phyloP scores from a whole-genome alignment of 2,329 filamentous ascomycete species.

The Aspergillus sp. region DNA sequence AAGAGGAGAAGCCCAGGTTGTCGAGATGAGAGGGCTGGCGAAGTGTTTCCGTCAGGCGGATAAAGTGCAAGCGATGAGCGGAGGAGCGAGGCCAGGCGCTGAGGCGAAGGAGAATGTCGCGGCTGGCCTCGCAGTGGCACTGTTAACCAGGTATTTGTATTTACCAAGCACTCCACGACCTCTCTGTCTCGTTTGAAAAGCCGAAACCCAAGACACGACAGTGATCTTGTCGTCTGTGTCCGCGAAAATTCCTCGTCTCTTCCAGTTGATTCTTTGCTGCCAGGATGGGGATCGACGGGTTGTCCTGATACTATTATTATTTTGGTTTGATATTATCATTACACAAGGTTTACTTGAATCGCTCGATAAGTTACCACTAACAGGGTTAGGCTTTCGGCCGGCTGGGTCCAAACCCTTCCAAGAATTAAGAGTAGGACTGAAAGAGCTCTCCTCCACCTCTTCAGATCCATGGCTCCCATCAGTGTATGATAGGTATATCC shows the following conservation, averaged over 20 bases:
- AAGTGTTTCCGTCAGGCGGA: conserved; percentile 11
- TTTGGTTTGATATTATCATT: neutral
- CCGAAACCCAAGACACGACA: neutral
- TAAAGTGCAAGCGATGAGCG: neutral
- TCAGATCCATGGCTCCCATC: conserved; percentile 7
- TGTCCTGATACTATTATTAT: conserved; percentile 5
- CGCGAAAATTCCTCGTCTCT: neutral
- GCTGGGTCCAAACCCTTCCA: neutral
- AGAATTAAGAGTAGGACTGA: neutral
- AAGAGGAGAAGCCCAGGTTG: neutral
- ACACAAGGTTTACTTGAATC: neutral
- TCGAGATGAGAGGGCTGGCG: conserved; percentile 1
- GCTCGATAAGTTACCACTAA: conserved; percentile 7
- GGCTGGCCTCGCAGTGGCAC: neutral
- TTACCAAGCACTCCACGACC: neutral
- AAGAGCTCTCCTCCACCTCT: neutral
- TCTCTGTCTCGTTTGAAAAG: neutral
- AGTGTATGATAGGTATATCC: conserved; percentile 1
- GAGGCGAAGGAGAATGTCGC: neutral
- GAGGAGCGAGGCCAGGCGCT: neutral
- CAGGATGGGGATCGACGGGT: conserved; percentile 1
- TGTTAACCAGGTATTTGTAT: neutral
- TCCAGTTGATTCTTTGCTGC: neutral
- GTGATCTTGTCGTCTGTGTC: neutral
- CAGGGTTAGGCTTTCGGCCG: conserved; percentile 16